phyloP scores from a whole-genome alignment of 1,139 yeast genomes.

The Kluyveromyces marxianus region DNA sequence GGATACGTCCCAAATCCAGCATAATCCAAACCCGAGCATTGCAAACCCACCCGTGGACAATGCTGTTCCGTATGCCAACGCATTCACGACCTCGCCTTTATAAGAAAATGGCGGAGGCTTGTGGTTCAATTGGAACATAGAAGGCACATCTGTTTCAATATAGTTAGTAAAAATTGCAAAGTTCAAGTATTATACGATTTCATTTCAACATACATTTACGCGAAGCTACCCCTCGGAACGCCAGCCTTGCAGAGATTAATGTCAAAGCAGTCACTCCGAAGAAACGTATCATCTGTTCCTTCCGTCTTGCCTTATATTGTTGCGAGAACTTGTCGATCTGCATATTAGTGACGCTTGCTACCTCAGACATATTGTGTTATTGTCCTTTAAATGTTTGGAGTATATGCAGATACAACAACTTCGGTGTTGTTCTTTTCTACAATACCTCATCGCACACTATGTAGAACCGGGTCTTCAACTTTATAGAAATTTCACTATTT shows the following conservation, averaged over 20 bases:
- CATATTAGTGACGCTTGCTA: conserved; percentile 6
- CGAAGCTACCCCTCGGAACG: conserved; percentile 64
- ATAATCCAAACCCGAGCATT: conserved; percentile 65
- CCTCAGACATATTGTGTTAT: neutral
- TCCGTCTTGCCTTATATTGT: conserved; percentile 45
- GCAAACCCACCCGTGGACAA: conserved; percentile 67
- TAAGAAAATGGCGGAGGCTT: conserved; percentile 76
- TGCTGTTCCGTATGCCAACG: conserved; percentile 74
- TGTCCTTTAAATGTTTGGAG: neutral
- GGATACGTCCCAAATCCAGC: conserved; percentile 74
- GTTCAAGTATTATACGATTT: neutral
- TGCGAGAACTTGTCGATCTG: conserved; percentile 16
- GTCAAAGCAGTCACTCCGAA: conserved; percentile 68
- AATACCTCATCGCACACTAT: too few relatives aligned
- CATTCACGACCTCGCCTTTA: conserved; percentile 78
- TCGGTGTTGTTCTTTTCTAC: too few relatives aligned
- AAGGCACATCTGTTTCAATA: conserved; percentile 47
- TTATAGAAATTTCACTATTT: too few relatives aligned
- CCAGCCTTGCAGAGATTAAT: conserved; percentile 62
- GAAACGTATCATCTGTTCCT: conserved; percentile 64
- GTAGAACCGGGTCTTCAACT: too few relatives aligned
- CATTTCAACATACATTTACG: conserved; percentile 48
- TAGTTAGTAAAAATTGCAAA: neutral
- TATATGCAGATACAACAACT: neutral
- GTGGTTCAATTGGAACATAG: conserved; percentile 77